These are phyloP conservation scores for Tetrapisispora fleetii DNA, from an alignment of 805 yeast genomes.

Conservation along the genomic window DNA sequence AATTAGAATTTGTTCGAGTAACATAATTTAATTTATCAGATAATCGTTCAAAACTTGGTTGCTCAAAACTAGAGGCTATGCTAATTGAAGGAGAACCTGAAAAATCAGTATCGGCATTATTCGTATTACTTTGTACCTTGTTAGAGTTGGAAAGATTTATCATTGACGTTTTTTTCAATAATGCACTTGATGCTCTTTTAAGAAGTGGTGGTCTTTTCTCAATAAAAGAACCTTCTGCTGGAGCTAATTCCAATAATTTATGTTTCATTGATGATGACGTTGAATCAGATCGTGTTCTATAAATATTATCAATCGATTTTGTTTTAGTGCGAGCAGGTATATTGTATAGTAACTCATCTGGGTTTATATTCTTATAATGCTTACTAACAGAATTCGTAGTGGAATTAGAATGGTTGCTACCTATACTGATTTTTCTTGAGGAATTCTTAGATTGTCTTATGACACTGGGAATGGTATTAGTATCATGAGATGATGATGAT, in stretches of 20 bases:
- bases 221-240: neutral
- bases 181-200: constrained; percentile 26
- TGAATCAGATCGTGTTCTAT: constrained; percentile 4
- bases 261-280: constrained; percentile 5
- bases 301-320: neutral
- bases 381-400: neutral
- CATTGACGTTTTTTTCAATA: constrained; percentile 22
- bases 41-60: neutral
- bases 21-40: constrained; percentile 8
- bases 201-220: constrained; percentile 19
- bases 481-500: neutral
- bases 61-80: constrained; percentile 2
- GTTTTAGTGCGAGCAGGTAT: neutral
- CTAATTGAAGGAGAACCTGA: constrained; percentile 1
- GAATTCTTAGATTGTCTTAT: neutral
- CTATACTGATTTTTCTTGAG: neutral
- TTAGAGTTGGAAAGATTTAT: constrained; percentile 1
- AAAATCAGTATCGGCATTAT: neutral
- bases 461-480: neutral
- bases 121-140: neutral
- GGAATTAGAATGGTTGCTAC: constrained; percentile 1
- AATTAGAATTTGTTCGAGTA: constrained; percentile 7
- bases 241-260: neutral
- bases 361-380: neutral
- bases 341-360: neutral